Base-by-base conservation (phyloP, 1,139 yeast genomes). In the Sugiyamaella xylanicola region DNA sequence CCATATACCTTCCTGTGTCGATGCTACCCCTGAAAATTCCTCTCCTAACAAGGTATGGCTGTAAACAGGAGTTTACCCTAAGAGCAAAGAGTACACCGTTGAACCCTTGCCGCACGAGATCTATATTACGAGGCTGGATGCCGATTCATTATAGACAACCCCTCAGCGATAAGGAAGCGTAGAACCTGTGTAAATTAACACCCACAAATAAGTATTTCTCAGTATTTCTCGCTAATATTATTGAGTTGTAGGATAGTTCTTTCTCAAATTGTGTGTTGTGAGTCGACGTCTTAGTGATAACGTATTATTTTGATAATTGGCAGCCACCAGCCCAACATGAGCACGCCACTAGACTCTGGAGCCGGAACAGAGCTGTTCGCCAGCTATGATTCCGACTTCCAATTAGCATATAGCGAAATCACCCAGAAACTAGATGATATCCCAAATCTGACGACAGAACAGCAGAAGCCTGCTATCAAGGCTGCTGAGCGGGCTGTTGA, bases 311-410 rank as follows among this genome's bases (percentile, higher is more conserved):
- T 5, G 29, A 25, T 5, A 25, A n/a, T 7, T 4, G 15, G 37
- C 8, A 32, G 37, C 22, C 15, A 2, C n/a, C 9, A 13, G 4
- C 8, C 9, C 40, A 37, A 16, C 48, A 44, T 48, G 51, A 17
- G 41, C 36, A 22, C 51, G 51, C 51, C 53, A 49, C 53, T 50
- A n/a, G 44, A 43, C 44, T 32, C 54, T 8, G 54, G 27, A 15
- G 51, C 62, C 4, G 66, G 66, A 22, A 66, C 68, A 2, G 89
- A 84, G 51, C 75, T 85, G 63, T 86, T 87, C 67, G 74, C 76
- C 53, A 81, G 83, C 35, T 87, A 87, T 69, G 95, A 88, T 68
- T 74, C 86, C 0, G 96, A 88, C 65, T 86, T 82, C 72, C 85
- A 85, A 65, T 77, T 87, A 61, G 85, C 92, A 5, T 78, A 82